Evolutionary conservation across 768 basidiomycete genomes (phyloP).

Genomic region (Baorangia bicolor): DNA sequence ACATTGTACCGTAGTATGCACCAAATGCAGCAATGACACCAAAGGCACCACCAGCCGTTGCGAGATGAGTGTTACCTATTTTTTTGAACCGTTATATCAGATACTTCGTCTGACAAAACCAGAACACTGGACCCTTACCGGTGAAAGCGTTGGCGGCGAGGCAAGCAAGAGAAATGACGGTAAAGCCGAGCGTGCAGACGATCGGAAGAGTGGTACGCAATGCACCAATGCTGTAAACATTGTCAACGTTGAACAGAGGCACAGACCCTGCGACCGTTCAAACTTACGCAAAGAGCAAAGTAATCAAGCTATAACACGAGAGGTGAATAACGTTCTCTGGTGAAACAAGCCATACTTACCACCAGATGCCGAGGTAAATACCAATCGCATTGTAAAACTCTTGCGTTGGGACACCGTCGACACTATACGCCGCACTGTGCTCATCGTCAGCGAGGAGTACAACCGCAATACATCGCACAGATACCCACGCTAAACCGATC

Average conservation of each 20-base stretch:
- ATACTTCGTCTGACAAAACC: not conserved
- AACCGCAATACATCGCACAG: too few relatives aligned
- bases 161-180: slow-evolving; percentile 24
- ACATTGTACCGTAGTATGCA: slow-evolving; percentile 29
- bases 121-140: slow-evolving; percentile 11
- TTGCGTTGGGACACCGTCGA: slow-evolving; percentile 21
- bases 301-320: slow-evolving; percentile 18
- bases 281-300: slow-evolving; percentile 25
- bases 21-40: slow-evolving; percentile 29
- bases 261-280: not conserved
- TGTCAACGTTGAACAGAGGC: not conserved
- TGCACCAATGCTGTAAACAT: slow-evolving; percentile 21
- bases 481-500: slow-evolving; percentile 27
- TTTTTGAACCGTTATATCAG: not conserved
- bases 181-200: slow-evolving; percentile 19
- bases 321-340: not conserved
- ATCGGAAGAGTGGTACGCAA: slow-evolving; percentile 28
- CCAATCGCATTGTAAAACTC: slow-evolving; percentile 28
- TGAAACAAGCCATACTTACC: slow-evolving; percentile 8
- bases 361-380: slow-evolving; percentile 29
- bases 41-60: slow-evolving; percentile 28
- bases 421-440: slow-evolving; percentile 25
- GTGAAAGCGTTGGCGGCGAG: slow-evolving; percentile 29
- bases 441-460: not conserved
- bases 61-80: slow-evolving; percentile 22